Percentiles rank a stretch among this genome's conserved stretches.
Conservation (phyloP, 108 stramenopile species). For the Pseudonitzschia multiseries region DNA sequence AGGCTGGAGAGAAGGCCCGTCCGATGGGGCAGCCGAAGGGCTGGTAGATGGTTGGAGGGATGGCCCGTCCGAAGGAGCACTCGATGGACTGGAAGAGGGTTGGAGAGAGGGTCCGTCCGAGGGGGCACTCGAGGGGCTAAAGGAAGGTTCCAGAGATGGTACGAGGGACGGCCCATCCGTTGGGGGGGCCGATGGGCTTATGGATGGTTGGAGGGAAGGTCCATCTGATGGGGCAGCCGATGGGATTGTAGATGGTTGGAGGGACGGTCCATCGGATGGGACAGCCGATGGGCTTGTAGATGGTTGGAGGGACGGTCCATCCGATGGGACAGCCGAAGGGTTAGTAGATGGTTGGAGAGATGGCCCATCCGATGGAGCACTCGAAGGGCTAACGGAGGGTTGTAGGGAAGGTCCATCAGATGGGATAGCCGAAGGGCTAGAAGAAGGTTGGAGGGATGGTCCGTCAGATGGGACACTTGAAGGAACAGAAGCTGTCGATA, state of each 20-base stretch:
- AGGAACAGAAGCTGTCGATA: not conserved
- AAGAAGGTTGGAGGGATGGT: not conserved
- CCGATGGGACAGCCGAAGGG: not conserved
- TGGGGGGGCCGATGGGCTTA: not conserved
- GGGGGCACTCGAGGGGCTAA: not conserved
- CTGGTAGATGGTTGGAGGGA: not conserved
- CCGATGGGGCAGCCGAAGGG: not conserved
- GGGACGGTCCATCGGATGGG: not conserved
- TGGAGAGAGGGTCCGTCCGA: not conserved
- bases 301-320: not conserved
- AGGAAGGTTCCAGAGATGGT: not conserved
- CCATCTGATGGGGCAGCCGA: not conserved
- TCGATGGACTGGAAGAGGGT: not conserved
- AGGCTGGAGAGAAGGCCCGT: constrained; percentile 1
- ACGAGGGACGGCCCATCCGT: not conserved
- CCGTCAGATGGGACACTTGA: not conserved
- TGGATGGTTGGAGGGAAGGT: constrained; percentile 3
- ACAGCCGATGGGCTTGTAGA: not conserved
- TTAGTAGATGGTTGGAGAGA: not conserved
- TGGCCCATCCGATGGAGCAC: not conserved
- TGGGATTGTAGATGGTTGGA: too few species aligned
- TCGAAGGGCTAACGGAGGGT: not conserved
- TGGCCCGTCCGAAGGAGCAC: not conserved
- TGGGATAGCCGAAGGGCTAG: not conserved
- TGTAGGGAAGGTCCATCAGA: not conserved